Evolutionary conservation across 192 early-diverging fungal genomes (phyloP), one percentile per base, ranked within the genome.

Genomic region (Diversispora epigaea): DNA sequence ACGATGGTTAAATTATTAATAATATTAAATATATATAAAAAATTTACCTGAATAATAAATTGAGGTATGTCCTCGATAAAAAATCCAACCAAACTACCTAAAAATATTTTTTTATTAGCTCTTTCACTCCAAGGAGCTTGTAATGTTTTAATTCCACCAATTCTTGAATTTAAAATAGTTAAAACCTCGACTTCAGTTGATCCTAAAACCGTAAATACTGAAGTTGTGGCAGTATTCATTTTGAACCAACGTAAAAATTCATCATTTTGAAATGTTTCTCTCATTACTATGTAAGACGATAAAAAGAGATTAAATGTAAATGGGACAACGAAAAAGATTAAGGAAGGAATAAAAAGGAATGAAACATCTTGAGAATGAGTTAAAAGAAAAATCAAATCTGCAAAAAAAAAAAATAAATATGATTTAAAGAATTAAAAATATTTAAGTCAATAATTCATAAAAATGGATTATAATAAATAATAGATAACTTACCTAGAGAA

Each of bases 1-100:
- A 32, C 25, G 25, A 32, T 32, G 25, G 25, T 1, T 62, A 41
- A 62, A 62, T 62, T 54, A 17, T 14, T 54, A 17, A 54, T 54
- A 17, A 15, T 52, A 15, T 15, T 52, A 52, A 52, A 11, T 52
- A 52, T 52, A 3, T 1, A 52, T 4, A 52, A 54, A 54, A 54
- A 54, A 54, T 54, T 41, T 39, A 62, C 60, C 32, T 62, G 60
- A 3, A 62, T 62, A 39, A 62, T 62, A 32, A 62, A 62, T 32
- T 62, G 21, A 32, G 60, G 60, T 62, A 62, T 39, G 39, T 62
- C 60, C 39, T 62, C 60, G 15, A 62, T 32, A 40, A 62, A 22
- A 62, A 62, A 62, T 0, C 60, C 60, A 4, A 41, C 39, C 22
- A 15, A 22, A 62, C 60, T 62, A 14, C 60, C 60, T 15, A 62